These are phyloP conservation scores for Fusarium sp. DNA, from an alignment of 2,329 filamentous ascomycete species.

Conservation along the genomic window DNA sequence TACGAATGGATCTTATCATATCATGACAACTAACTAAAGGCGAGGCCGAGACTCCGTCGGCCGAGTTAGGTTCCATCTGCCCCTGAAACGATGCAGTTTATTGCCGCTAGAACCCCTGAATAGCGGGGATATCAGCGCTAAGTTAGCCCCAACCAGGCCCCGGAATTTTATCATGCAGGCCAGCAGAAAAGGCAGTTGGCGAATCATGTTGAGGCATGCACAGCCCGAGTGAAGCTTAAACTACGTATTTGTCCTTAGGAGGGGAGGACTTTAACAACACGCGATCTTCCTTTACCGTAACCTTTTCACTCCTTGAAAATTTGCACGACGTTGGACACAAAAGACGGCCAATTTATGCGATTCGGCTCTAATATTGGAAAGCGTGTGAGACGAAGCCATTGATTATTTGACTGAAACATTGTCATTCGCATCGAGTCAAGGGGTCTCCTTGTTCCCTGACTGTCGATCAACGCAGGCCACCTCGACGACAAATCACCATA, in stretches of 20 bases:
- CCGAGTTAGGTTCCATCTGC: slow-evolving; percentile 8
- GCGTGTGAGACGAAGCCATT: slow-evolving; percentile 6
- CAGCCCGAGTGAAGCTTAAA: slow-evolving; percentile 22
- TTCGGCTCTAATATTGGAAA: not conserved
- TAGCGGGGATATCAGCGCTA: slow-evolving; percentile 37
- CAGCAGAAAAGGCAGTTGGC: slow-evolving; percentile 22
- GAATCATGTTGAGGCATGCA: slow-evolving; percentile 29
- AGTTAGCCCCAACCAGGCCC: slow-evolving; percentile 29
- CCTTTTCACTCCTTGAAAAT: slow-evolving; percentile 10
- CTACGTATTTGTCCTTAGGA: slow-evolving; percentile 35
- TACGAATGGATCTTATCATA: not conserved
- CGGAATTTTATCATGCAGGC: slow-evolving; percentile 31
- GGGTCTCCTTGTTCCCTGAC: slow-evolving; percentile 35
- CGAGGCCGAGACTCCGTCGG: slow-evolving; percentile 11
- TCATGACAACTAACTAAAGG: not conserved
- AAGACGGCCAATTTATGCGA: not conserved
- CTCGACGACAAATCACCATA: slow-evolving; percentile 6
- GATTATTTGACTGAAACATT: slow-evolving; percentile 12
- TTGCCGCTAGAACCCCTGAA: slow-evolving; percentile 39
- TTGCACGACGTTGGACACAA: slow-evolving; percentile 2
- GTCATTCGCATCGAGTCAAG: slow-evolving; percentile 31
- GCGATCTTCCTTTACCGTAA: slow-evolving; percentile 11
- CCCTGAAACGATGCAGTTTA: slow-evolving; percentile 32
- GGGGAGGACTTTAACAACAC: slow-evolving; percentile 27
- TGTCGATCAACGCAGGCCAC: slow-evolving; percentile 28